A percentile compares a stretch with the other conserved stretches of the same genome.
These are phyloP conservation scores for Aphanomyces astaci DNA, from an alignment of 352 stramenopile species.

Conservation along the genomic window DNA sequence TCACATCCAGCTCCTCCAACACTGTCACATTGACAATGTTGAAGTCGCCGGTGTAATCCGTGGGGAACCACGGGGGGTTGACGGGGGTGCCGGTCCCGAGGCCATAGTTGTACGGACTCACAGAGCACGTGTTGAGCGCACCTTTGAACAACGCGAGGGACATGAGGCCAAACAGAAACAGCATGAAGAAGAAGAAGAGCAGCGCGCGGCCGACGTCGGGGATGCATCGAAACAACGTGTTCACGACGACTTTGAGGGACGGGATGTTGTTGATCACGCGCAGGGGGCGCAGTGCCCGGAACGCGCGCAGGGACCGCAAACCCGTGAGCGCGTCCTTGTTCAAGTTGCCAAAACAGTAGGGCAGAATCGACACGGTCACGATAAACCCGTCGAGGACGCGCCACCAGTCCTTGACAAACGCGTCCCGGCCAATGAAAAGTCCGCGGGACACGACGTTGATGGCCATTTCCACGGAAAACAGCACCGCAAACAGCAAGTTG, in stretches of 20 bases:
- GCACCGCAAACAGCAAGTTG: constrained; percentile 62
- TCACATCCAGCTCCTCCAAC: constrained; percentile 35
- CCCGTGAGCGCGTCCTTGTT: constrained; percentile 24
- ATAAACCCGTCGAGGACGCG: constrained; percentile 87
- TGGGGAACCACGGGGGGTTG: constrained; percentile 14
- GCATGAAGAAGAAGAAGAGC: constrained; percentile 74
- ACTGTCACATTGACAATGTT: neutral
- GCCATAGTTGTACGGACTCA: constrained; percentile 20
- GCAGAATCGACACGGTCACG: constrained; percentile 66
- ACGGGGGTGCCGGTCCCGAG: constrained; percentile 26
- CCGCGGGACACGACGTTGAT: constrained; percentile 84
- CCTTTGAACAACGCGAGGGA: constrained; percentile 92
- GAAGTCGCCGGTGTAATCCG: constrained; percentile 16
- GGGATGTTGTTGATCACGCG: constrained; percentile 64
- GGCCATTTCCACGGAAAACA: constrained; percentile 85
- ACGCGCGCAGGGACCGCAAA: constrained; percentile 47
- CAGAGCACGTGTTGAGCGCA: constrained; percentile 63
- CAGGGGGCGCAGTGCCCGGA: constrained; percentile 62
- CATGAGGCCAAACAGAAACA: constrained; percentile 92
- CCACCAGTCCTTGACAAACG: constrained; percentile 84
- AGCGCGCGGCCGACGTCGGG: constrained; percentile 81
- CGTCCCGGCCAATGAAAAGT: constrained; percentile 46
- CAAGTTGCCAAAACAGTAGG: constrained; percentile 29
- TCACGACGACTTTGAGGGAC: constrained; percentile 80
- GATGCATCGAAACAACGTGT: constrained; percentile 68